phyloP scores from a whole-genome alignment of 225 moss, liverwort and hornwort genomes.

The Physcomitrellopsis africana region DNA sequence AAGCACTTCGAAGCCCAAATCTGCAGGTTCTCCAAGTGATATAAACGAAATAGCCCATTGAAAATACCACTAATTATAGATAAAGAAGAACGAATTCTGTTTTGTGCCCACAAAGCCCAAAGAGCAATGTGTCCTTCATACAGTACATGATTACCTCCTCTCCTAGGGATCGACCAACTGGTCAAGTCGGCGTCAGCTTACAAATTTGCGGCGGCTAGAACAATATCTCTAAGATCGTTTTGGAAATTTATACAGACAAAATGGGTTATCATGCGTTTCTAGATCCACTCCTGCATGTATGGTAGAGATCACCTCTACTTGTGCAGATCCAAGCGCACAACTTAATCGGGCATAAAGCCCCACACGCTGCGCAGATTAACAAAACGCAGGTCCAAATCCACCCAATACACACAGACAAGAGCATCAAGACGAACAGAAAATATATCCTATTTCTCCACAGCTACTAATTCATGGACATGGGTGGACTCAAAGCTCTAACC shows the following conservation, averaged over 20 bases:
- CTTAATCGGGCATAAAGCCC: neutral
- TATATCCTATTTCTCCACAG: neutral
- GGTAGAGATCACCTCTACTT: neutral
- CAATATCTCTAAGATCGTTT: neutral
- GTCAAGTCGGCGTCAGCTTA: neutral
- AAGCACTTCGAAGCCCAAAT: slow-evolving; percentile 3
- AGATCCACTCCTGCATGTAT: slow-evolving; percentile 14
- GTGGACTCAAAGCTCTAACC: neutral
- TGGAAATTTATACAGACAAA: too few relatives aligned
- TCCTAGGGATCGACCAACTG: neutral
- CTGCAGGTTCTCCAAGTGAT: neutral
- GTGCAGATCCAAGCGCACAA: neutral
- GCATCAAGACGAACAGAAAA: slow-evolving; percentile 11
- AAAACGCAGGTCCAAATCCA: neutral
- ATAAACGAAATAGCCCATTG: neutral
- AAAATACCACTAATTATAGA: neutral
- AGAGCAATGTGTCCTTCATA: neutral
- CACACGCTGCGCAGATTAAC: neutral
- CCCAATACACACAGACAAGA: neutral
- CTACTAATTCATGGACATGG: neutral
- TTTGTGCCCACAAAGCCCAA: neutral
- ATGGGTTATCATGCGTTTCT: neutral
- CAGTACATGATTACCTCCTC: neutral
- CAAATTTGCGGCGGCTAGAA: slow-evolving; percentile 1
- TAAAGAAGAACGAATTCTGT: neutral